Conservation (phyloP, 371 early-diverging fungal genomes). For the Apophysomyces elegans region DNA sequence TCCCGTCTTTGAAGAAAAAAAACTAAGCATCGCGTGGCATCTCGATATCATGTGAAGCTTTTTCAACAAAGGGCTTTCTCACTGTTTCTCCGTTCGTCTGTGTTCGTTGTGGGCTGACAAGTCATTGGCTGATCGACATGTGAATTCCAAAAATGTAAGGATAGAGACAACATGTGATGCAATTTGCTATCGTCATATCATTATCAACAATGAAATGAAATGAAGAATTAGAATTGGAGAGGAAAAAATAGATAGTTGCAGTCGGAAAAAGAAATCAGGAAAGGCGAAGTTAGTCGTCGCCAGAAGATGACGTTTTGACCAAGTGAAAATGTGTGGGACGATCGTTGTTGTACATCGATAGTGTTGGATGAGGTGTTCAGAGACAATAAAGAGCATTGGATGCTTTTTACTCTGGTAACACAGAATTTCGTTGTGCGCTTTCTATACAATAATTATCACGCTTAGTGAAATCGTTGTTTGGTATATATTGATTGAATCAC, state of each 20-base stretch:
- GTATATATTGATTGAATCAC: conserved; percentile 5
- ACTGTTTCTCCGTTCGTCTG: not conserved
- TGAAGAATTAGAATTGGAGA: too few species aligned
- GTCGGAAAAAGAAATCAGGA: too few species aligned
- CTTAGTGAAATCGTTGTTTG: not conserved
- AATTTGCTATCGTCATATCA: not conserved
- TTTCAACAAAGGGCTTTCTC: not conserved
- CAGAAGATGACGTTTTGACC: conserved; percentile 5
- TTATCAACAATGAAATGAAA: not conserved
- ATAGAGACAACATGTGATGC: conserved; percentile 5
- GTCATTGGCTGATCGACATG: conserved; percentile 7
- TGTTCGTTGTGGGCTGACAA: conserved; percentile 3
- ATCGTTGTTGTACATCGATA: conserved; percentile 11
- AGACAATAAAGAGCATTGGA: not conserved
- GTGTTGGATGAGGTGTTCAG: not conserved
- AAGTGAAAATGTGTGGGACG: conserved; percentile 6
- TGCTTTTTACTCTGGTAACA: not conserved
- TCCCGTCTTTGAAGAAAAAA: not conserved
- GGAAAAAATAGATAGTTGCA: too few species aligned
- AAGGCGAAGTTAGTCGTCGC: too few species aligned
- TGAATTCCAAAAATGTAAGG: not conserved
- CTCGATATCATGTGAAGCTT: not conserved
- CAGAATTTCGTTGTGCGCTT: not conserved
- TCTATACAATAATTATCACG: not conserved
- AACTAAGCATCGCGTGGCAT: conserved; percentile 3